Evolutionary conservation across 352 stramenopile genomes (phyloP).

Genomic region (Globisporangium irregulare): DNA sequence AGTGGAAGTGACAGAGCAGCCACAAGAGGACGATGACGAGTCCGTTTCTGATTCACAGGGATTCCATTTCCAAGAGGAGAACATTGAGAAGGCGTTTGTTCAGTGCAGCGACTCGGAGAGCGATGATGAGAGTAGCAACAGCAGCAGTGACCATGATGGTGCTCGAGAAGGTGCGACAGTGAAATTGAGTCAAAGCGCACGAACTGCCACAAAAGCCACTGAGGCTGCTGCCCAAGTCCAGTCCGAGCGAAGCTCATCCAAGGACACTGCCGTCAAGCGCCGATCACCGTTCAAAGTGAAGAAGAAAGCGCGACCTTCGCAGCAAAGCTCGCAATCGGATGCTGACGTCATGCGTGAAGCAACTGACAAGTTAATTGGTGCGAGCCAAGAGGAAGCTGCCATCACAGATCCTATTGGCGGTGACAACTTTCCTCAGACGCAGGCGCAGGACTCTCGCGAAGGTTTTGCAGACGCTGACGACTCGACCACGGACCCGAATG

Average conservation of each 20-base stretch:
- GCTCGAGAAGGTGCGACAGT: background rate
- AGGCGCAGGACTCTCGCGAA: constrained; percentile 8
- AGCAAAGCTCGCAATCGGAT: background rate
- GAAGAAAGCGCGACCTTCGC: background rate
- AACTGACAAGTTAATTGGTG: background rate
- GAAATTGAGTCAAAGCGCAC: background rate
- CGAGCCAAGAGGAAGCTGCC: background rate
- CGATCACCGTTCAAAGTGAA: background rate
- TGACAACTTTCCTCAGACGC: constrained; percentile 7
- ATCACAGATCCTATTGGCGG: background rate
- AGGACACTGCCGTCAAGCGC: background rate
- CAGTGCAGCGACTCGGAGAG: constrained; percentile 48
- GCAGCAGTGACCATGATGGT: background rate
- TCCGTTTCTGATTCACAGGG: constrained; percentile 29
- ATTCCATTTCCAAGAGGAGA: constrained; percentile 45
- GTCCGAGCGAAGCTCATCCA: background rate
- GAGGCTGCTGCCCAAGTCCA: background rate
- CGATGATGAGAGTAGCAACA: constrained; percentile 17
- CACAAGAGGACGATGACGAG: background rate
- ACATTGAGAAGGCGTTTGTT: constrained; percentile 51
- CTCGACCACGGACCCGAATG: background rate
- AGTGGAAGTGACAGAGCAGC: constrained; percentile 1
- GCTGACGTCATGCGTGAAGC: background rate
- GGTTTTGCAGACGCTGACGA: constrained; percentile 2
- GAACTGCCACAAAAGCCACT: too few species aligned